A percentile compares a stretch with the other conserved stretches of the same genome.
These are phyloP conservation scores for Liquidambar formosana DNA, from an alignment of 164 flowering plant species.

Conservation along the genomic window DNA sequence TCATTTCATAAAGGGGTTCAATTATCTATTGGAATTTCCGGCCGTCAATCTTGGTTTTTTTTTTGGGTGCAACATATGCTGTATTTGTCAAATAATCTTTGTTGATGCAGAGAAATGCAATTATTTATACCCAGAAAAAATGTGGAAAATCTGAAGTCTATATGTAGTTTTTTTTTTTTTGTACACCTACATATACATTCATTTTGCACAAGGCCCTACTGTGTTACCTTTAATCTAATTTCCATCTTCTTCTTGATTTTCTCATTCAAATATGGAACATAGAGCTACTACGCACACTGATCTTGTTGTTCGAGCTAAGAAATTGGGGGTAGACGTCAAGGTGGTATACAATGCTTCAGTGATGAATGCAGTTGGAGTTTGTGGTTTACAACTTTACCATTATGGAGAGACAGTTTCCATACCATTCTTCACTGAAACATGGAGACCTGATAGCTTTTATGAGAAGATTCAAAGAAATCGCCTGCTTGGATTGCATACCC, in stretches of 20 bases:
- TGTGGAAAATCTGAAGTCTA: no score
- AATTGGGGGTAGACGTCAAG: slow-evolving; percentile 70
- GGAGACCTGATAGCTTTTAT: slow-evolving; percentile 96
- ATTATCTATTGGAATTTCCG: no score
- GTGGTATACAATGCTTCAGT: slow-evolving; percentile 93
- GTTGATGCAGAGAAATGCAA: no score
- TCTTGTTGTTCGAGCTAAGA: slow-evolving; percentile 89
- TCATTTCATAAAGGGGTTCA: no score
- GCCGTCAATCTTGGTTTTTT: no score
- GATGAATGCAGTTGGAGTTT: slow-evolving; percentile 91
- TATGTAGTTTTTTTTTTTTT: no score
- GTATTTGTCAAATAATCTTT: no score
- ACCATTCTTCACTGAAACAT: slow-evolving; percentile 90
- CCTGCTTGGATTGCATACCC: slow-evolving; percentile 77
- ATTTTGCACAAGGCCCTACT: background rate
- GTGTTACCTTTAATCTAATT: background rate
- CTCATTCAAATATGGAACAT: slow-evolving; percentile 10
- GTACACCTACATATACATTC: no score
- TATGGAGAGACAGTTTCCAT: slow-evolving; percentile 94
- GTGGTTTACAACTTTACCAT: slow-evolving; percentile 92
- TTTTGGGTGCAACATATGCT: no score
- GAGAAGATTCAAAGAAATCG: slow-evolving; percentile 78
- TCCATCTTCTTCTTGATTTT: background rate
- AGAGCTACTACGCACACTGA: slow-evolving; percentile 96
- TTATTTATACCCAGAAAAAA: no score